These are phyloP conservation scores for Nitzschia sp. DNA, from an alignment of 108 stramenopile genomes.

Conservation along the genomic window DNA sequence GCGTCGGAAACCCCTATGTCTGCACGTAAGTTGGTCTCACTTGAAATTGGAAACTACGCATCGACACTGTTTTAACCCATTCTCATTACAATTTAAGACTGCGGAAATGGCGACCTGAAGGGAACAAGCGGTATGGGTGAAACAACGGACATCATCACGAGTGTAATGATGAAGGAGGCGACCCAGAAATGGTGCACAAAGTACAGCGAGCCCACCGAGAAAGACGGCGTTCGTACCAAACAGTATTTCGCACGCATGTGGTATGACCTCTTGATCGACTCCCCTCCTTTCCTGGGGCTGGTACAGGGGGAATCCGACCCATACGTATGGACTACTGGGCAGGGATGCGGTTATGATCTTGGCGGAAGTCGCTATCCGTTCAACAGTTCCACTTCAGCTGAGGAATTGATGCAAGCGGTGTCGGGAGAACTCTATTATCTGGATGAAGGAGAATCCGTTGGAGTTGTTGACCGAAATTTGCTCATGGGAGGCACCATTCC, in stretches of 20 bases:
- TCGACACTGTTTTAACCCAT: too few relatives aligned
- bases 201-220: constrained; percentile 27
- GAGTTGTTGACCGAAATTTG: constrained; percentile 34
- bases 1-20: constrained; percentile 31
- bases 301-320: constrained; percentile 44
- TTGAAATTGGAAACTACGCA: too few relatives aligned
- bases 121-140: constrained; percentile 15
- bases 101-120: constrained; percentile 13
- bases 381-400: constrained; percentile 12
- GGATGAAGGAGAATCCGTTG: constrained; percentile 43
- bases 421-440: constrained; percentile 44
- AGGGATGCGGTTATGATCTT: constrained; percentile 49
- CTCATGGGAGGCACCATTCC: constrained; percentile 38
- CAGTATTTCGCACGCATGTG: constrained; percentile 51
- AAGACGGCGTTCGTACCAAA: constrained; percentile 4
- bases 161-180: neutral
- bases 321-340: constrained; percentile 47
- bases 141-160: constrained; percentile 22
- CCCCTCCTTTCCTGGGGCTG: constrained; percentile 28
- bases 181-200: constrained; percentile 44
- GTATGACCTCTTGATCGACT: constrained; percentile 39
- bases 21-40: constrained; percentile 25
- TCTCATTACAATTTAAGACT: neutral
- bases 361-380: constrained; percentile 38
- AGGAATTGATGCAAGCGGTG: constrained; percentile 28